phyloP scores from a whole-genome alignment of 352 stramenopile species.

The Lagenidium sp. region DNA sequence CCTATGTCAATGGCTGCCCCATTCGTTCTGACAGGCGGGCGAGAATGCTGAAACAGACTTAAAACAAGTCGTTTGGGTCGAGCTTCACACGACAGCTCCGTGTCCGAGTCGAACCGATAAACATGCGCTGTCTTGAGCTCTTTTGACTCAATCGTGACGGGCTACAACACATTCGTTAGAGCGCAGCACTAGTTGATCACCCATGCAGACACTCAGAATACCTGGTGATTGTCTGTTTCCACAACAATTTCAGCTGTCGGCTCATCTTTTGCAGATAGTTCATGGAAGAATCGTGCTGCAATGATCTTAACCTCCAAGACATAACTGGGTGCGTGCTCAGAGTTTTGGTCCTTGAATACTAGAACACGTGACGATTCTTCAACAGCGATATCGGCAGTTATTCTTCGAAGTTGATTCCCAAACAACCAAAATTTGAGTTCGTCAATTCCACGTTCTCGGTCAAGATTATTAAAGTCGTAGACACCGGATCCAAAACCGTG shows the following conservation, averaged over 20 bases:
- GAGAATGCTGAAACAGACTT: slow-evolving; percentile 59
- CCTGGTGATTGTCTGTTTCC: slow-evolving; percentile 55
- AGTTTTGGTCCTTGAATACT: slow-evolving; percentile 63
- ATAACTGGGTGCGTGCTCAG: slow-evolving; percentile 44
- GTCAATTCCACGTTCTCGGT: slow-evolving; percentile 63
- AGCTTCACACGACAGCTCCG: slow-evolving; percentile 54
- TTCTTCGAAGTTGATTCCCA: slow-evolving; percentile 50
- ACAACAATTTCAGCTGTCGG: slow-evolving; percentile 48
- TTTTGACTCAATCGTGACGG: slow-evolving; percentile 40
- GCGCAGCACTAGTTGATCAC: neutral
- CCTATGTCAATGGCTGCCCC: slow-evolving; percentile 46
- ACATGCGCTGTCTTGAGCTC: slow-evolving; percentile 69
- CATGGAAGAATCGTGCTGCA: slow-evolving; percentile 53
- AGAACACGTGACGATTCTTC: slow-evolving; percentile 72
- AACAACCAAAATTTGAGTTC: slow-evolving; percentile 64
- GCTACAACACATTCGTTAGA: slow-evolving; percentile 1
- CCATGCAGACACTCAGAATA: slow-evolving; percentile 5
- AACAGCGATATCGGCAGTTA: slow-evolving; percentile 71
- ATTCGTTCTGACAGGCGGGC: slow-evolving; percentile 12
- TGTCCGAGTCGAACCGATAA: slow-evolving; percentile 76
- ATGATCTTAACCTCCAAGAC: slow-evolving; percentile 81
- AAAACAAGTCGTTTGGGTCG: slow-evolving; percentile 61
- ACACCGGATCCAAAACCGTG: slow-evolving; percentile 53
- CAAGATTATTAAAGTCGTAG: slow-evolving; percentile 82
- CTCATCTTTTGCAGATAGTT: slow-evolving; percentile 51